A percentile compares a stretch with the other conserved stretches of the same genome.
Conservation (phyloP, 2,329 filamentous ascomycete genomes). For the Coniochaeta ligniaria region DNA sequence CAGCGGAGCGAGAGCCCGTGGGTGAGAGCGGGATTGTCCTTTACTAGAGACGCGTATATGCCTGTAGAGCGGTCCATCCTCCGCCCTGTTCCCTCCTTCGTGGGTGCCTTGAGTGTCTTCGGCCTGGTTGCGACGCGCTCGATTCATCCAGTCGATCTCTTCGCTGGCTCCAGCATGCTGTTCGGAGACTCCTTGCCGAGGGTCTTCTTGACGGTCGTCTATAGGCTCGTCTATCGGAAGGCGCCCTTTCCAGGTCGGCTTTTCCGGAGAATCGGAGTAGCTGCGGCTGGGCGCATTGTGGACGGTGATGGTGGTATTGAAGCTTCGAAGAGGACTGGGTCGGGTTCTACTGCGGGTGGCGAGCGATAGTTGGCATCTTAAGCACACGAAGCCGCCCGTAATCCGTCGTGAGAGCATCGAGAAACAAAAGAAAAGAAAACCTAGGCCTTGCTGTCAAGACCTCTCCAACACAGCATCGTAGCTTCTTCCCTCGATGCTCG, state of each 20-base stretch:
- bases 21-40: not conserved
- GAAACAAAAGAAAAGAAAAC: not conserved
- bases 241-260: not conserved
- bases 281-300: not conserved
- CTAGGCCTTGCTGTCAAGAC: not conserved
- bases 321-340: not conserved
- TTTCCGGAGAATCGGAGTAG: not conserved
- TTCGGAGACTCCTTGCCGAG: not conserved
- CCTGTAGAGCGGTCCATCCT: not conserved
- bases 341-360: slow-evolving; percentile 9
- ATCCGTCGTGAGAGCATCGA: slow-evolving; percentile 26
- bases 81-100: not conserved
- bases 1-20: not conserved
- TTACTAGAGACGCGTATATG: not conserved
- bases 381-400: slow-evolving; percentile 26
- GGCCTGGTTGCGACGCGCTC: not conserved
- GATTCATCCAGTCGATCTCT: not conserved
- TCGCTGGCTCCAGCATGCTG: not conserved
- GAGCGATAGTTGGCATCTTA: slow-evolving; percentile 29
- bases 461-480: not conserved
- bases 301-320: not conserved
- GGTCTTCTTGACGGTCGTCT: too few species aligned
- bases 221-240: too few species aligned
- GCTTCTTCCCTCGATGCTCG: not conserved
- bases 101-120: not conserved